Conservation (phyloP, 1,139 yeast species). For the Yamadazyma triangularis region DNA sequence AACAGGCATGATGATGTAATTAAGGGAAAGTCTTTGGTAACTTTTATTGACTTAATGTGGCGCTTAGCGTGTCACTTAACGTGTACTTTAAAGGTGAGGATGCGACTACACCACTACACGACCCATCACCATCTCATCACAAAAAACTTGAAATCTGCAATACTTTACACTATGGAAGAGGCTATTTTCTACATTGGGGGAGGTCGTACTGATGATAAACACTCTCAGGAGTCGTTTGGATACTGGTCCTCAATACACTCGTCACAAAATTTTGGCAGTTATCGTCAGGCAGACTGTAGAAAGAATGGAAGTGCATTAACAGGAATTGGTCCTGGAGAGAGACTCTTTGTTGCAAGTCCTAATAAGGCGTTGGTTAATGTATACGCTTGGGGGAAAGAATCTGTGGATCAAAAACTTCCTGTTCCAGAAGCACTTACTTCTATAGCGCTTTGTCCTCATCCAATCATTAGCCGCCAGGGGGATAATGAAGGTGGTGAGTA, state of each 20-base stretch:
- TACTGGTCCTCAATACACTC: conserved; percentile 48
- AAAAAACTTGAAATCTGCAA: no score
- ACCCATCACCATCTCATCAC: no score
- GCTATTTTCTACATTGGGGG: conserved; percentile 50
- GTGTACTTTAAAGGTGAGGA: no score
- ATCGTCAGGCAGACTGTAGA: conserved; percentile 52
- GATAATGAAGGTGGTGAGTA: not conserved
- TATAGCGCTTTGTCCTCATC: conserved; percentile 32
- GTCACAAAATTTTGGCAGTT: conserved; percentile 45
- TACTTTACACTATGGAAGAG: conserved; percentile 54
- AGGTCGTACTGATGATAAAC: conserved; percentile 47
- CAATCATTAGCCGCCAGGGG: no score
- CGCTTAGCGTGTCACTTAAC: no score
- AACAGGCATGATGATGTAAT: conserved; percentile 59
- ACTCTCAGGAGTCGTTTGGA: conserved; percentile 46
- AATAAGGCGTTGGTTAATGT: conserved; percentile 72
- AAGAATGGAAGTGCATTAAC: conserved; percentile 43
- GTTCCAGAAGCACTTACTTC: conserved; percentile 75
- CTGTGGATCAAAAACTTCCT: conserved; percentile 78
- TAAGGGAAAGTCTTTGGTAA: no score
- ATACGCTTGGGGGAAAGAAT: conserved; percentile 74
- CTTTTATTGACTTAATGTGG: no score
- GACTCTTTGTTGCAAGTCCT: conserved; percentile 58
- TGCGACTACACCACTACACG: no score
- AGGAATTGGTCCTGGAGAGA: conserved; percentile 40